Base-by-base conservation (phyloP, 345 rosid species). In the Nasturtium officinale region DNA sequence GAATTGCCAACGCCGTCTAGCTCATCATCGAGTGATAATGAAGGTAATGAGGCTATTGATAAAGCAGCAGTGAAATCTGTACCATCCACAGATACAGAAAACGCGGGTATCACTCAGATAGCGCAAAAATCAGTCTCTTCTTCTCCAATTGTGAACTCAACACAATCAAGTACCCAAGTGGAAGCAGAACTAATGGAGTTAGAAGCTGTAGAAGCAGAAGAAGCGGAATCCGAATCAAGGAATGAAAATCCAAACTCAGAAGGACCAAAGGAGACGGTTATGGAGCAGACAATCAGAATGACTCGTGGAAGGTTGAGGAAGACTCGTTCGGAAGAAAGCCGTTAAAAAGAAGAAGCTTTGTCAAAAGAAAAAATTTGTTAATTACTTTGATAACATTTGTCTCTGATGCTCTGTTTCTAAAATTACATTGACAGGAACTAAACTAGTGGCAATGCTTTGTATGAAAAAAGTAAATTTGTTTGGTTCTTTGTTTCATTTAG, bases 11-110 rank as follows among this genome's bases (percentile, higher is more conserved):
- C 85, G 13, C 89, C 86, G 9, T 88, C 97, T 32, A 87, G 92
- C 75, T 83, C 85, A 46, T 86, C 96, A 18, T 88, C 96, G 12
- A 88, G 87, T 78, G 90, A 86, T 69, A 81, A 79, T 64, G 90
- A 79, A 69, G 72, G 69, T 61, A 68, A 87, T 26, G 82, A 69
- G 7, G 73, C 76, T 13, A 23, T 51, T 0, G 78, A 9, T 69
- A 89, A 79, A 74, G 77, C 43, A 2, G 13, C 50, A 42, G 65
- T 5, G 9, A n/a, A 50, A 61, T 61, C 51, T 40, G 79, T 64
- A 25, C 61, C 83, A 37, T 69, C 67, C 45, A 65, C 79, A 15
- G 82, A 71, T 56, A 25, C 32, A 12, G 64, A 53, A 63, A 82
- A 42, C 54, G 46, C 60, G 7, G 62, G 48, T 67, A 70, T 69